Conservation (phyloP, 495 filamentous ascomycete species). For the Hypoxylon cercidicola region DNA sequence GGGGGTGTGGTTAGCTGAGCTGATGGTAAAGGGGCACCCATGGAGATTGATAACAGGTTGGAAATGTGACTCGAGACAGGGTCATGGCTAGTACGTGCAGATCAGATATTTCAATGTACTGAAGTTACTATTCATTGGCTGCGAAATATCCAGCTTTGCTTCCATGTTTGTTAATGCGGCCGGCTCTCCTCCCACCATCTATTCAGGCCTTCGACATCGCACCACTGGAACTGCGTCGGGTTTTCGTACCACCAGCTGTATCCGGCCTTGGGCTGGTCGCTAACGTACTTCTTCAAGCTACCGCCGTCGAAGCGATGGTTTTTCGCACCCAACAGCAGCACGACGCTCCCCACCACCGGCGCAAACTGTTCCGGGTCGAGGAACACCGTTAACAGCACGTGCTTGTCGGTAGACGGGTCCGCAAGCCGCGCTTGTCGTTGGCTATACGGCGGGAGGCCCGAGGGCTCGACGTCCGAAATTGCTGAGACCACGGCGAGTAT, state of each 20-base stretch:
- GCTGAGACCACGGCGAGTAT: slow-evolving; percentile 55
- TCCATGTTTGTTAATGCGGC: neutral
- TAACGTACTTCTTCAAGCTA: slow-evolving; percentile 58
- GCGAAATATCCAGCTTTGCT: neutral
- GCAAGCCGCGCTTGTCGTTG: slow-evolving; percentile 56
- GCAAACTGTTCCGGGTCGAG: slow-evolving; percentile 55
- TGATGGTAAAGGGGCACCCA: no score
- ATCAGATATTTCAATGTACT: neutral
- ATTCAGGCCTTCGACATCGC: slow-evolving; percentile 50
- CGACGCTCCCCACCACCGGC: slow-evolving; percentile 53
- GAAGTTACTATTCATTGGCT: neutral
- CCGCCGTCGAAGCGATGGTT: slow-evolving; percentile 61
- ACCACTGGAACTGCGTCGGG: slow-evolving; percentile 53
- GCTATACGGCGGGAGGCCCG: slow-evolving; percentile 48
- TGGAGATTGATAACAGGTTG: no score
- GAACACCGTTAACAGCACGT: slow-evolving; percentile 56
- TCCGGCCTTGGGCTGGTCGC: slow-evolving; percentile 47
- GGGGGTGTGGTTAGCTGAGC: no score
- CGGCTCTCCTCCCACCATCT: slow-evolving; percentile 51
- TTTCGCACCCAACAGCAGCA: slow-evolving; percentile 57
- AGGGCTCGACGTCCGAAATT: slow-evolving; percentile 52
- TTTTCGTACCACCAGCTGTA: slow-evolving; percentile 56
- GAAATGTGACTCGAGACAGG: neutral
- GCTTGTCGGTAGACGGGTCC: slow-evolving; percentile 55
- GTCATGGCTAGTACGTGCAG: neutral